These are phyloP conservation scores for Fusarium xylarioides DNA, from an alignment of 2,329 filamentous ascomycete species.

Conservation along the genomic window DNA sequence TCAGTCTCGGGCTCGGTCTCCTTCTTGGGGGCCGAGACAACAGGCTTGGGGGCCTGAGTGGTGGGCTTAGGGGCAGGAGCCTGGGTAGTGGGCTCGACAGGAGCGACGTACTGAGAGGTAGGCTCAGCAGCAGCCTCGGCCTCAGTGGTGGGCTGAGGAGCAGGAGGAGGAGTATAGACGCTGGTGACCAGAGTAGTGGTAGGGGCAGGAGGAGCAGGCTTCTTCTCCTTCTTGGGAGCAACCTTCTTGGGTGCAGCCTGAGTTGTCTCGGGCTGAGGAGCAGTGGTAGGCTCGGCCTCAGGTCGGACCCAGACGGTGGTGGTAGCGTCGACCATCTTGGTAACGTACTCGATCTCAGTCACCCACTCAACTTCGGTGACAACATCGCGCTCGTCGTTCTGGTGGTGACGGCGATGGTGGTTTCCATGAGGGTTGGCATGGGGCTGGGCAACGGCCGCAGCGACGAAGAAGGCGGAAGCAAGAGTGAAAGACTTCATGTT, in stretches of 20 bases:
- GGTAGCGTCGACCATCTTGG: slow-evolving; percentile 58
- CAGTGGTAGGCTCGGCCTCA: slow-evolving; percentile 40
- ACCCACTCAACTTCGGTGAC: slow-evolving; percentile 62
- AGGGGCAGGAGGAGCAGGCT: slow-evolving; percentile 33
- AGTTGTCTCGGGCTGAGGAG: slow-evolving; percentile 28
- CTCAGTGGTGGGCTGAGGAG: slow-evolving; percentile 26
- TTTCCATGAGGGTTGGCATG: slow-evolving; percentile 46
- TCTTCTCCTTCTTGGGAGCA: slow-evolving; percentile 32
- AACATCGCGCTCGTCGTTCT: slow-evolving; percentile 51
- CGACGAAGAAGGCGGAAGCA: slow-evolving; percentile 48
- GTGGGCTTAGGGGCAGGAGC: slow-evolving; percentile 15
- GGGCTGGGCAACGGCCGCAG: slow-evolving; percentile 61
- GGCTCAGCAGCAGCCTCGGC: slow-evolving; percentile 4
- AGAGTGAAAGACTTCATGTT: slow-evolving; percentile 54
- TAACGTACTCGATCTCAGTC: slow-evolving; percentile 58
- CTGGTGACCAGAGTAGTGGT: slow-evolving; percentile 31
- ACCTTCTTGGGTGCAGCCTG: slow-evolving; percentile 16
- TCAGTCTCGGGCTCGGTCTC: slow-evolving; percentile 25
- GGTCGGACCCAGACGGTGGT: slow-evolving; percentile 57
- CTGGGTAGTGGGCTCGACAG: slow-evolving; percentile 37
- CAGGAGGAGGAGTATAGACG: slow-evolving; percentile 33
- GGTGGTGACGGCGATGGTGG: slow-evolving; percentile 50
- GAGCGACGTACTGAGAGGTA: slow-evolving; percentile 29
- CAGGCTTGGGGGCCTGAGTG: slow-evolving; percentile 15
- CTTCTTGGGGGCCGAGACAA: slow-evolving; percentile 2